Percentiles rank a stretch among this genome's conserved stretches.
Evolutionary conservation across 1,139 yeast species (phyloP).

Genomic region (Kurtzmaniella quercitrusa): DNA sequence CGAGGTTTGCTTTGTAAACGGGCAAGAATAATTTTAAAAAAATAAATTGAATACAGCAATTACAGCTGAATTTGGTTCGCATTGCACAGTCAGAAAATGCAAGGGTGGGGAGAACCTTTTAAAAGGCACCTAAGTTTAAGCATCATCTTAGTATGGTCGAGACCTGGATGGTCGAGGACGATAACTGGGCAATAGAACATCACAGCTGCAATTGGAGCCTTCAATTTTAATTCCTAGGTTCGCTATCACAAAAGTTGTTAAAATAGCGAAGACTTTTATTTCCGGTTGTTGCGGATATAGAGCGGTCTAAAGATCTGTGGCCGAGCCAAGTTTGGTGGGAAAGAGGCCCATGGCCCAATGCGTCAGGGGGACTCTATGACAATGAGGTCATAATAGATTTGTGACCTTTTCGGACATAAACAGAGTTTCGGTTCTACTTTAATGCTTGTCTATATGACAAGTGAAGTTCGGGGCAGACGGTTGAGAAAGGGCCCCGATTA

Average conservation of each 20-base stretch:
- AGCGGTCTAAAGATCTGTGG: not conserved
- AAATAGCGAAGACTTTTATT: not conserved
- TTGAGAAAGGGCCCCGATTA: too few species aligned
- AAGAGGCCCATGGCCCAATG: not conserved
- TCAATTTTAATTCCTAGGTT: too few species aligned
- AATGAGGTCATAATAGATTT: not conserved
- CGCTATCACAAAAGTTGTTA: too few species aligned
- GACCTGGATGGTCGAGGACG: too few species aligned
- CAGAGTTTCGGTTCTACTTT: not conserved
- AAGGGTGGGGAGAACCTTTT: too few species aligned
- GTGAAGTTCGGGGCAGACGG: not conserved
- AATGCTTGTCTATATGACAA: not conserved
- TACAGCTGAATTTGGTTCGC: not conserved
- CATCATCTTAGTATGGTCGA: too few species aligned
- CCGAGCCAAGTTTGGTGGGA: not conserved
- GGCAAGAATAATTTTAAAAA: not conserved
- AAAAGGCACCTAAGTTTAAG: too few species aligned
- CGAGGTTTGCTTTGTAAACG: not conserved
- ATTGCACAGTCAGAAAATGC: not conserved
- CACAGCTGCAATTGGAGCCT: too few species aligned
- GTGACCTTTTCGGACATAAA: not conserved
- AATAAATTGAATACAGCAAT: not conserved
- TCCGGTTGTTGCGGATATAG: not conserved
- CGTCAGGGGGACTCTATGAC: not conserved
- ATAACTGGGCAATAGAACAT: too few species aligned